Percentiles rank a stretch among this genome's conserved stretches.
These are phyloP conservation scores for Flaveria trinervia DNA, from an alignment of 129 eudicot species.

Conservation along the genomic window DNA sequence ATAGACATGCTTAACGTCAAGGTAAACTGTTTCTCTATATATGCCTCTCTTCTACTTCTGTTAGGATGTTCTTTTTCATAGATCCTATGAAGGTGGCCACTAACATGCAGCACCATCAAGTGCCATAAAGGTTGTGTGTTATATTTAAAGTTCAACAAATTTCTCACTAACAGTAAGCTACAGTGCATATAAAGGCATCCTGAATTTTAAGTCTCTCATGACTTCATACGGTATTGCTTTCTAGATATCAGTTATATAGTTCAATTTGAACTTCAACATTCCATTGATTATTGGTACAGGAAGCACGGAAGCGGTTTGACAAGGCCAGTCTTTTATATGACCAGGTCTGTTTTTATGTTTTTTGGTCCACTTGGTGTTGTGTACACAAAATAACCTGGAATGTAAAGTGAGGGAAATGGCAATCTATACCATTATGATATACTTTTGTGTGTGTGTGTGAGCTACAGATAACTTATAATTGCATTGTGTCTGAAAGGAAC, in stretches of 20 bases:
- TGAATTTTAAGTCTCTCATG: constrained; percentile 2
- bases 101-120: constrained; percentile 5
- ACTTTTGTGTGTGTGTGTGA: too few species aligned
- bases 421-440: constrained; percentile 2
- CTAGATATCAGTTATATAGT: background rate
- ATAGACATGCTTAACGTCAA: constrained; percentile 93
- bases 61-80: background rate
- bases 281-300: constrained; percentile 50
- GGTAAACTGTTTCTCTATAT: constrained; percentile 49
- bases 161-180: background rate
- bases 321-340: constrained; percentile 93
- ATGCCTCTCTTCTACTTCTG: constrained; percentile 14
- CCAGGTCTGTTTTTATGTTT: constrained; percentile 56
- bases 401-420: constrained; percentile 2
- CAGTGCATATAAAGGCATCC: background rate
- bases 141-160: background rate
- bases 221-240: background rate
- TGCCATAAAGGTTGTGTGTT: constrained; percentile 6
- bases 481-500: constrained; percentile 19
- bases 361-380: constrained; percentile 16
- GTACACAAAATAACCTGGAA: background rate
- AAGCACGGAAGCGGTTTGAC: constrained; percentile 97
- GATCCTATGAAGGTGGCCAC: constrained; percentile 3
- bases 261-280: background rate
- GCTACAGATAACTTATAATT: background rate